A percentile compares a stretch with the other conserved stretches of the same genome.
Evolutionary conservation across 2,329 filamentous ascomycete species (phyloP).

Genomic region (Pseudogymnoascus sp.): DNA sequence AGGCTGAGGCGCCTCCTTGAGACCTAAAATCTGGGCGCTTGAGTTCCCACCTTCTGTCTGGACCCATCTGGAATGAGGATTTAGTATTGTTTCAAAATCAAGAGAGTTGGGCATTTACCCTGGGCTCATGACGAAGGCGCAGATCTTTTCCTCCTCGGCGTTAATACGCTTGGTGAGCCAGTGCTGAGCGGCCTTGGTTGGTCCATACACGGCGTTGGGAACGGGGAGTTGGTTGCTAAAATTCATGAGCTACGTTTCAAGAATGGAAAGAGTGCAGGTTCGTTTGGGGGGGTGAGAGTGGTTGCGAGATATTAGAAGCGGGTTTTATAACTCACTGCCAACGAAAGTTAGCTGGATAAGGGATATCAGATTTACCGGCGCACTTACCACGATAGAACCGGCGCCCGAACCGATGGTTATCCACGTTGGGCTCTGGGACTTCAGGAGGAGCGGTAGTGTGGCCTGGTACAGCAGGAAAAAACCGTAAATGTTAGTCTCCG

Average conservation of each 20-base stretch:
- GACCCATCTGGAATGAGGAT: slow-evolving; percentile 17
- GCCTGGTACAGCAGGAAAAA: slow-evolving; percentile 29
- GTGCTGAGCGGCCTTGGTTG: slow-evolving; percentile 28
- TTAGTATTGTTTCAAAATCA: background rate
- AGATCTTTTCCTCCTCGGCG: slow-evolving; percentile 20
- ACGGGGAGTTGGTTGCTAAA: slow-evolving; percentile 17
- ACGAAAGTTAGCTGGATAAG: background rate
- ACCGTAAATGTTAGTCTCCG: slow-evolving; percentile 27
- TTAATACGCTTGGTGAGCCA: slow-evolving; percentile 27
- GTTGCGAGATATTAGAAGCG: no score
- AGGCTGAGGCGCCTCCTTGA: slow-evolving; percentile 18
- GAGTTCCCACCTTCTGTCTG: slow-evolving; percentile 23
- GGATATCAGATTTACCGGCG: background rate
- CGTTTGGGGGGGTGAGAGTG: background rate
- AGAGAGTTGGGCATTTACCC: slow-evolving; percentile 13
- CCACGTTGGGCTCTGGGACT: slow-evolving; percentile 27
- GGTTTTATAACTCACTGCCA: background rate
- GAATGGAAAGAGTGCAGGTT: background rate
- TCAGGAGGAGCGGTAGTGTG: slow-evolving; percentile 27
- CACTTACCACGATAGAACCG: slow-evolving; percentile 20
- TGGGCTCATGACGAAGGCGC: slow-evolving; percentile 19
- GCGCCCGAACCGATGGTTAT: slow-evolving; percentile 26
- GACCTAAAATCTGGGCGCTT: slow-evolving; percentile 16
- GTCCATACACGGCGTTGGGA: slow-evolving; percentile 25
- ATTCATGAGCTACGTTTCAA: background rate